These are phyloP conservation scores for Solanum hybrid DNA, from an alignment of 305 asterid species.

Conservation along the genomic window DNA sequence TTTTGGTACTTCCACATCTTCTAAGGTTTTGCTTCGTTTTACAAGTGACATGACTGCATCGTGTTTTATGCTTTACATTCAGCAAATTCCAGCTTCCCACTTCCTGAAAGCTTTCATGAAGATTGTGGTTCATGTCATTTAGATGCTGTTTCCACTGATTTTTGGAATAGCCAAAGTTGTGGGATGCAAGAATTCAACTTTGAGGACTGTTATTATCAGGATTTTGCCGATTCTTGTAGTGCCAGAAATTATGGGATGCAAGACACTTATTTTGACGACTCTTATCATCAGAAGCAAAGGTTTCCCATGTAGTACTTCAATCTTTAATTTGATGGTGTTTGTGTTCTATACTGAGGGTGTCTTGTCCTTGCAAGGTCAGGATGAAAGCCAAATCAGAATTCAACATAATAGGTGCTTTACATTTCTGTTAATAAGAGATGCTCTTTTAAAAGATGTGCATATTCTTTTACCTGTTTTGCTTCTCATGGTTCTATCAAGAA, in stretches of 20 bases:
- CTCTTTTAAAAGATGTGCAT: neutral
- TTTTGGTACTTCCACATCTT: neutral
- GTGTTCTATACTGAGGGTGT: neutral
- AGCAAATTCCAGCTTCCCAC: constrained; percentile 34
- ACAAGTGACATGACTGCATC: constrained; percentile 6
- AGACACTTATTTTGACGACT: constrained; percentile 25
- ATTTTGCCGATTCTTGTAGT: neutral
- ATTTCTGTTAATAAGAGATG: constrained; percentile 5
- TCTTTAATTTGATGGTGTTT: neutral
- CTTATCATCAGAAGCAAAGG: constrained; percentile 41
- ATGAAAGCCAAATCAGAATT: neutral
- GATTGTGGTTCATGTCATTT: constrained; percentile 26
- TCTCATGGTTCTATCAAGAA: neutral
- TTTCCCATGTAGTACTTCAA: constrained; percentile 4
- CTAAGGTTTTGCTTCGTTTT: neutral
- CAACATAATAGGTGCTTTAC: constrained; percentile 15
- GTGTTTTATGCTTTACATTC: constrained; percentile 6
- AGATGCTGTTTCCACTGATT: constrained; percentile 32
- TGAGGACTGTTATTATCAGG: neutral
- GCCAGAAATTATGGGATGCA: constrained; percentile 24
- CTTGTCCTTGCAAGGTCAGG: constrained; percentile 9
- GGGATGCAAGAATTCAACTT: neutral
- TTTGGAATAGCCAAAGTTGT: constrained; percentile 9
- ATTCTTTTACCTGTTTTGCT: neutral
- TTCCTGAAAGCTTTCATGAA: constrained; percentile 26